Percentiles rank a stretch among this genome's conserved stretches.
Evolutionary conservation across 108 stramenopile species (phyloP).

Genomic region (Nannochloropsis salina): DNA sequence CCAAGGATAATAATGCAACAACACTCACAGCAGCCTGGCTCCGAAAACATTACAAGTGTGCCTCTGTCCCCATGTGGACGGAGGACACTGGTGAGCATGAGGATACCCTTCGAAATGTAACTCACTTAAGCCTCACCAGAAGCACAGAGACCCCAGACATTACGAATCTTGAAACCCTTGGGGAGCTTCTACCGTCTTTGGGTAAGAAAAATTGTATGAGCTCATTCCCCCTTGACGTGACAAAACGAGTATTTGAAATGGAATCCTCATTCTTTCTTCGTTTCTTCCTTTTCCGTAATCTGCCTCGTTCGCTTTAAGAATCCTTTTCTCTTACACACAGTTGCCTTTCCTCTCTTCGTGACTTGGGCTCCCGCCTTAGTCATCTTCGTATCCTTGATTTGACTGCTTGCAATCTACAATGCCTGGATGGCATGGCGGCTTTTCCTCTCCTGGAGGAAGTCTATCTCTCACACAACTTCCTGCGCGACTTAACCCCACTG

Average conservation of each 20-base stretch:
- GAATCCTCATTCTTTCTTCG: neutral
- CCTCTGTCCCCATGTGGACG: neutral
- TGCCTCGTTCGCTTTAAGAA: neutral
- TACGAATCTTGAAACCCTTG: neutral
- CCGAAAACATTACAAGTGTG: neutral
- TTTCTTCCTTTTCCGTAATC: neutral
- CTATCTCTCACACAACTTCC: neutral
- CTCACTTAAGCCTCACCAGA: neutral
- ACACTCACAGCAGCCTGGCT: constrained; percentile 7
- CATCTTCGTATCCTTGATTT: neutral
- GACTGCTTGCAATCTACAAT: neutral
- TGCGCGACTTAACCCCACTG: neutral
- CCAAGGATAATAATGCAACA: neutral
- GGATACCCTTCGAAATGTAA: neutral
- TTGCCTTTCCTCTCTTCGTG: neutral
- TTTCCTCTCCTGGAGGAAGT: neutral
- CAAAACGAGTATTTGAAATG: neutral
- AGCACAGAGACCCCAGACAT: neutral
- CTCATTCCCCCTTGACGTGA: neutral
- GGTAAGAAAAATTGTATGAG: neutral
- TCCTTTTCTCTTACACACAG: constrained; percentile 3
- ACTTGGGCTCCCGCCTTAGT: neutral
- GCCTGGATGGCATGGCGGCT: neutral
- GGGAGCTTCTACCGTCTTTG: neutral
- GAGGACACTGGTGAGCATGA: neutral